Conservation (phyloP, 2,329 filamentous ascomycete genomes). For the Phialophora chinensis region DNA sequence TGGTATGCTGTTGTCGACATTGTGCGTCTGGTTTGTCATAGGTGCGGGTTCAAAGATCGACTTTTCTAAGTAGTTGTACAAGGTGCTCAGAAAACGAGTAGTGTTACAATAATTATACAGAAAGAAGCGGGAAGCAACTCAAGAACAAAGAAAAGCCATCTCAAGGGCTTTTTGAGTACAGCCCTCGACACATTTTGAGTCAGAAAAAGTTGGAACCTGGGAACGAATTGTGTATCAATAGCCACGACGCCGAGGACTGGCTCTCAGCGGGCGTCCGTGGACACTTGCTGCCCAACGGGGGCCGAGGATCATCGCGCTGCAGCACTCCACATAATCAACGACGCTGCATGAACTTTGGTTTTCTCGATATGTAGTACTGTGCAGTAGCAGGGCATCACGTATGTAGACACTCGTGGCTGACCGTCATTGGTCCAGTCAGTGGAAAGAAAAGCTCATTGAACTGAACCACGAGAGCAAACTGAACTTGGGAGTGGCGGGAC, state of each 20-base stretch:
- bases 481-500: neutral
- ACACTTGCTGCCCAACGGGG: slow-evolving; percentile 29
- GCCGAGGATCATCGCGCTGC: slow-evolving; percentile 11
- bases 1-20: slow-evolving; percentile 35
- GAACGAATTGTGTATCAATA: slow-evolving; percentile 11
- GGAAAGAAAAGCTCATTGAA: slow-evolving; percentile 2
- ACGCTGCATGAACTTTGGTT: slow-evolving; percentile 31
- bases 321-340: slow-evolving; percentile 18
- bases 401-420: slow-evolving; percentile 18
- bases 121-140: slow-evolving; percentile 3
- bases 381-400: slow-evolving; percentile 2
- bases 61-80: slow-evolving; percentile 2
- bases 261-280: neutral
- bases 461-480: neutral
- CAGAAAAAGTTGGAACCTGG: slow-evolving; percentile 10
- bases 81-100: slow-evolving; percentile 8
- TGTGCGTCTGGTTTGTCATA: neutral
- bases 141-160: neutral
- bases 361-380: slow-evolving; percentile 2
- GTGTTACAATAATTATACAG: slow-evolving; percentile 18
- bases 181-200: slow-evolving; percentile 8
- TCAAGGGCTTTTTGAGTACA: neutral
- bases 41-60: neutral
- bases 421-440: slow-evolving; percentile 12
- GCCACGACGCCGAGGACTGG: slow-evolving; percentile 10